These are phyloP conservation scores for Cladosporium sp. DNA, from an alignment of 2,329 filamentous ascomycete species.

Conservation along the genomic window DNA sequence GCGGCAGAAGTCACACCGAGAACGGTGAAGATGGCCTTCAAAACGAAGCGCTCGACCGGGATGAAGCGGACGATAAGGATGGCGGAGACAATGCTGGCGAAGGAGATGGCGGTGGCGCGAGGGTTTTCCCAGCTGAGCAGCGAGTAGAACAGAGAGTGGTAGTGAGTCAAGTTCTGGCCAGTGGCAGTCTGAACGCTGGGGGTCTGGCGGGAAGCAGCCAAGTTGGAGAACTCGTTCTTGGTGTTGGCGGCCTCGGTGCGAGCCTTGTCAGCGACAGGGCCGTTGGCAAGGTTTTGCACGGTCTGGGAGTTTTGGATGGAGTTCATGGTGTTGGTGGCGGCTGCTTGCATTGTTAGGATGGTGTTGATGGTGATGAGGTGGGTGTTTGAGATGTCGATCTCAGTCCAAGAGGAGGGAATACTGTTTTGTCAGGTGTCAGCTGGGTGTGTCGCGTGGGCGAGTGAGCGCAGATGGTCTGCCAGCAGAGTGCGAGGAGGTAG, in stretches of 20 bases:
- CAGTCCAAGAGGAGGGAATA: neutral
- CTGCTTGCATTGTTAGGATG: slow-evolving; percentile 35
- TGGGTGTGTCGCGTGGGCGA: neutral
- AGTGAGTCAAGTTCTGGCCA: slow-evolving; percentile 64
- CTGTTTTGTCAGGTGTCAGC: slow-evolving; percentile 18
- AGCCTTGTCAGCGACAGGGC: slow-evolving; percentile 58
- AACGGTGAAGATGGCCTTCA: slow-evolving; percentile 60
- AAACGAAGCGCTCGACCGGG: slow-evolving; percentile 60
- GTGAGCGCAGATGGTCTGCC: slow-evolving; percentile 11
- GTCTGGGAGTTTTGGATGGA: slow-evolving; percentile 51
- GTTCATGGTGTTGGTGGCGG: slow-evolving; percentile 50
- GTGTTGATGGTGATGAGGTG: neutral
- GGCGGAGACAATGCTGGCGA: slow-evolving; percentile 55
- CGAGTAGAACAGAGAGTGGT: slow-evolving; percentile 67
- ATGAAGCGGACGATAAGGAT: slow-evolving; percentile 66
- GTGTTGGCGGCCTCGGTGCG: slow-evolving; percentile 59
- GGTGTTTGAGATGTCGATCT: neutral
- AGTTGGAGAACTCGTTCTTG: slow-evolving; percentile 57
- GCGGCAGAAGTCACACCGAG: slow-evolving; percentile 59
- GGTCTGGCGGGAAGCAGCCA: slow-evolving; percentile 55
- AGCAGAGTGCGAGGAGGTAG: neutral
- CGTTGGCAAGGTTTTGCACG: slow-evolving; percentile 51
- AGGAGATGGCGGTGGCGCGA: slow-evolving; percentile 62
- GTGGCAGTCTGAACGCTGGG: slow-evolving; percentile 58
- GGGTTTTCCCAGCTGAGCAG: slow-evolving; percentile 68